A percentile compares a stretch with the other conserved stretches of the same genome.
These are phyloP conservation scores for Salvia miltiorrhiza DNA, from an alignment of 257 asterid genomes.

Conservation along the genomic window DNA sequence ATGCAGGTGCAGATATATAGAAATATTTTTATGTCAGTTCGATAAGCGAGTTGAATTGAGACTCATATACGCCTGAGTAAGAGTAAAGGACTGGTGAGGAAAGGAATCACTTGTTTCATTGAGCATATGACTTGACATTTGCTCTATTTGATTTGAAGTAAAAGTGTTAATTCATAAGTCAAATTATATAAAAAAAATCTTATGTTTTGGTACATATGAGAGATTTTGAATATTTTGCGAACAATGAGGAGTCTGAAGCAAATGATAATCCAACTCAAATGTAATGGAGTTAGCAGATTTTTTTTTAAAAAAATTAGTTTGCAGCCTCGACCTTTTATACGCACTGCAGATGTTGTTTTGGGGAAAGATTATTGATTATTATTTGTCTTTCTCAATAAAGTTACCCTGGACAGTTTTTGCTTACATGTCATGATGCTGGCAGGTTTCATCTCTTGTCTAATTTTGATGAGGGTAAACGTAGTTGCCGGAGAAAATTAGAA, in stretches of 20 bases:
- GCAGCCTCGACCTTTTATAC: not conserved
- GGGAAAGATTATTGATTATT: not conserved
- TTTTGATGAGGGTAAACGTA: conserved; percentile 90
- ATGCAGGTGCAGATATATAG: not conserved
- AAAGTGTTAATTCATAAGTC: not conserved
- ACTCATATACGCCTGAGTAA: not conserved
- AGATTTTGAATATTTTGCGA: not conserved
- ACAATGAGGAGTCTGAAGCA: not conserved
- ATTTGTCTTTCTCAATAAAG: not conserved
- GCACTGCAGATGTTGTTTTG: not conserved
- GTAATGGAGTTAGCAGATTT: not conserved
- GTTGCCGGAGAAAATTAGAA: conserved; percentile 86
- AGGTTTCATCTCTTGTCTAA: conserved; percentile 83
- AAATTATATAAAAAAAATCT: not conserved
- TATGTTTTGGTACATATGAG: not conserved
- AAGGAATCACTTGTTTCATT: not conserved
- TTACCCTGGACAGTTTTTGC: not conserved
- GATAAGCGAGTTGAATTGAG: not conserved
- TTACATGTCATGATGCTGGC: conserved; percentile 27
- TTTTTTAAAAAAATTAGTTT: not conserved
- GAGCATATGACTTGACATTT: not conserved
- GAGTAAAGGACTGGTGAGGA: not conserved
- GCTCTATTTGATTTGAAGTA: not conserved
- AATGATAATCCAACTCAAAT: not conserved
- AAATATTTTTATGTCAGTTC: not conserved